phyloP scores from a whole-genome alignment of 148 eudicot species.

The Vaccinium myrtillus region DNA sequence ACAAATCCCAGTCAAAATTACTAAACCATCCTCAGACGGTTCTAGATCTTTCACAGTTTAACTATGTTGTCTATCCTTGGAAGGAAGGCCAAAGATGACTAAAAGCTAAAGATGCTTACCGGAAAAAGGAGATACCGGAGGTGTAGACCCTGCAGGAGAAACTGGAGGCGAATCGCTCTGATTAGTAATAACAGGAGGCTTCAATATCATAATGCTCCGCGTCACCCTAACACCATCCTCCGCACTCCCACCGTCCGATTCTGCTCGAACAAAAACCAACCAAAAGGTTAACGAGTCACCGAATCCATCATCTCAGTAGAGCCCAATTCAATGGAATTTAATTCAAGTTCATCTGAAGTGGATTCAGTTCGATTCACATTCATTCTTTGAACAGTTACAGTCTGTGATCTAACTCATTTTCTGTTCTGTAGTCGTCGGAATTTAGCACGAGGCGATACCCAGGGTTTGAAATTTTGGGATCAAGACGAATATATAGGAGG shows the following conservation, averaged over 20 bases:
- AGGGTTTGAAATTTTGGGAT: no score
- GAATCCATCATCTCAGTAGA: not conserved
- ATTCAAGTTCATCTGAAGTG: not conserved
- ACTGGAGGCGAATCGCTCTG: constrained; percentile 41
- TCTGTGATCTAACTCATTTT: not conserved
- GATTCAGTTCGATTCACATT: not conserved
- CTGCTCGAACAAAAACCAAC: constrained; percentile 25
- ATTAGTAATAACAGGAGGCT: constrained; percentile 23
- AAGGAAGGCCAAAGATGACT: not conserved
- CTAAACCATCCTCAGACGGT: not conserved
- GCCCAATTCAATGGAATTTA: constrained; percentile 12
- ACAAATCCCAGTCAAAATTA: not conserved
- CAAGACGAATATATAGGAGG: no score
- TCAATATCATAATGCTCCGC: constrained; percentile 51
- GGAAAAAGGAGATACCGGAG: constrained; percentile 55
- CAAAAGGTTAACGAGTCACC: not conserved
- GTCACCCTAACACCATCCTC: constrained; percentile 38
- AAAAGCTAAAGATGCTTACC: constrained; percentile 26
- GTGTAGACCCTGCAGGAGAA: constrained; percentile 50
- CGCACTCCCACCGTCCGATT: constrained; percentile 15
- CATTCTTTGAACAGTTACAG: not conserved
- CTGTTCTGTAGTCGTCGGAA: no score
- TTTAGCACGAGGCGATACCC: no score
- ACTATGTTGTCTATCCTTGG: no score
- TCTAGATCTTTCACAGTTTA: no score